A percentile compares a stretch with the other conserved stretches of the same genome.
Conservation (phyloP, 164 flowering plant species). For the Chimonanthus praecox region DNA sequence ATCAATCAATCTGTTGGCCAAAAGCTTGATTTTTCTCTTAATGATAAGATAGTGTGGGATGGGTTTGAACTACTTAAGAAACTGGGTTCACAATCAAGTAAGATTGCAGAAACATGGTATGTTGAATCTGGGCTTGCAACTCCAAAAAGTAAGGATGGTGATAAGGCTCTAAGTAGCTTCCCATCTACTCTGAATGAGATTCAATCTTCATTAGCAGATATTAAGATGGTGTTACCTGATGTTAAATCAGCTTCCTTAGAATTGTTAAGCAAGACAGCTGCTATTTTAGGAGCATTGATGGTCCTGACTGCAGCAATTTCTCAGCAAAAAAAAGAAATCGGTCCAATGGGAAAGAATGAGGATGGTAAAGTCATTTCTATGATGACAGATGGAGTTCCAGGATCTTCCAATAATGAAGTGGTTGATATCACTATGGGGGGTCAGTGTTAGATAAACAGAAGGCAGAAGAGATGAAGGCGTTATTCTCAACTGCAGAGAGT, state of each 20-base stretch:
- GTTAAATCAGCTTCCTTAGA: slow-evolving; percentile 69
- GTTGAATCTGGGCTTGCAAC: slow-evolving; percentile 91
- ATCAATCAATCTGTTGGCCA: slow-evolving; percentile 58
- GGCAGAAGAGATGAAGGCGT: slow-evolving; percentile 79
- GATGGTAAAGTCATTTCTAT: slow-evolving; percentile 17
- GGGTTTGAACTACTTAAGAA: slow-evolving; percentile 50
- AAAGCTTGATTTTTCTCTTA: slow-evolving; percentile 62
- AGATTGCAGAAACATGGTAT: slow-evolving; percentile 67
- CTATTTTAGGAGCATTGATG: slow-evolving; percentile 40
- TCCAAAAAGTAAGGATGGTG: slow-evolving; percentile 28
- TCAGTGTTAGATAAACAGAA: slow-evolving; percentile 43
- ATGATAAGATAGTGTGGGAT: slow-evolving; percentile 79
- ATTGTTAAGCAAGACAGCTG: slow-evolving; percentile 28
- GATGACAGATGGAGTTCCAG: slow-evolving; percentile 14
- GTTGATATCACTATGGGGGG: slow-evolving; percentile 20
- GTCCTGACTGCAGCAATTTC: slow-evolving; percentile 59
- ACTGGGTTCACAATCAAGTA: slow-evolving; percentile 53
- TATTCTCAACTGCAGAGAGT: slow-evolving; percentile 88
- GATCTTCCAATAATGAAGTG: slow-evolving; percentile 10
- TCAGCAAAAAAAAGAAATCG: slow-evolving; percentile 39
- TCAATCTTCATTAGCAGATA: slow-evolving; percentile 60
- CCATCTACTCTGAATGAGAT: slow-evolving; percentile 12
- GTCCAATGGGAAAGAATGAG: slow-evolving; percentile 19
- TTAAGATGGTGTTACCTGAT: slow-evolving; percentile 70
- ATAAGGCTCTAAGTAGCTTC: slow-evolving; percentile 23